phyloP scores from a whole-genome alignment of 495 filamentous ascomycete species.

The Hypoxylon intermedium region DNA sequence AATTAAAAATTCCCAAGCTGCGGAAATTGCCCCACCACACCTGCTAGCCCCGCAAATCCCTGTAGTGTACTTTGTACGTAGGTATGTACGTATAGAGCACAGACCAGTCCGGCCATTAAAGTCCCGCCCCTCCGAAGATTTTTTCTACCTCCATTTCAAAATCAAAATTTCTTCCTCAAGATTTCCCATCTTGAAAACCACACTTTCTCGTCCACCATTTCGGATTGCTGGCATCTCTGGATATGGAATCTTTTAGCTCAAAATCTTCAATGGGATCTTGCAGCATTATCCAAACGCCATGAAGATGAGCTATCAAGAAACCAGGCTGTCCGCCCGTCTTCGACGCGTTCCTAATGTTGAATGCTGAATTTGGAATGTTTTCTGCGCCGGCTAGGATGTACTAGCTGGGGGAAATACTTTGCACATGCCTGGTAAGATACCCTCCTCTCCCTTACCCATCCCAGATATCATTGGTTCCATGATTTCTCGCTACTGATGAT shows the following conservation, averaged over 20 bases:
- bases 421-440: constrained; percentile 17
- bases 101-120: constrained; percentile 18
- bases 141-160: constrained; percentile 14
- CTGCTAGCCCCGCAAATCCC: neutral
- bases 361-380: too few relatives aligned
- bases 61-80: too few relatives aligned
- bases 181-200: constrained; percentile 20
- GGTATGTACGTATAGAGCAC: too few relatives aligned
- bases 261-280: too few relatives aligned
- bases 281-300: too few relatives aligned
- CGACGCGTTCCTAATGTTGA: too few relatives aligned
- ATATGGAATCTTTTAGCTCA: too few relatives aligned
- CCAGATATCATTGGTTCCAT: neutral
- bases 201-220: neutral
- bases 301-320: too few relatives aligned
- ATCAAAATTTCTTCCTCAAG: constrained; percentile 6
- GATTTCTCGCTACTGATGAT: constrained; percentile 42
- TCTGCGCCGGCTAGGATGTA: too few relatives aligned
- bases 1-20: constrained; percentile 25
- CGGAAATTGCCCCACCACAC: constrained; percentile 31
- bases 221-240: too few relatives aligned
- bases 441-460: neutral
- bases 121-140: constrained; percentile 22
- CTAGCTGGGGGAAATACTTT: neutral
- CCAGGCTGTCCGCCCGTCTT: too few relatives aligned